Evolutionary conservation across 192 early-diverging fungal species (phyloP), one percentile per base, ranked within the genome.

Genomic region (Linnemannia zychae): DNA sequence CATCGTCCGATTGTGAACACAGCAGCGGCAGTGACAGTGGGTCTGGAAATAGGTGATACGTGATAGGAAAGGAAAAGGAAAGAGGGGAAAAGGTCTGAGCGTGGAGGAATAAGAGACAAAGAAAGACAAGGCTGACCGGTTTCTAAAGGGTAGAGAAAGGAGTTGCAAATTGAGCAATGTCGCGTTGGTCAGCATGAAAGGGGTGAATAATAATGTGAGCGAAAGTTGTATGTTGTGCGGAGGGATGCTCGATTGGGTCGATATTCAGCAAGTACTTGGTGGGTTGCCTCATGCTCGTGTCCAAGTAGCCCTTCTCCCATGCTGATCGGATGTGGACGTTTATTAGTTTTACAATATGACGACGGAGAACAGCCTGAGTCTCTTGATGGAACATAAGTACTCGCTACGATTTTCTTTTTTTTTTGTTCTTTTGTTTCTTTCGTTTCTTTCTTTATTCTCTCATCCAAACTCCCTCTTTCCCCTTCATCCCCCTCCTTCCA

Each of bases 21-120:
- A 69, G 67, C 36, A 44, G 28, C 65, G 0, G 3, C n/a, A 31
- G 65, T 34, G 65, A n/a, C 68, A 22, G 9, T 24, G 13, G 24
- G 40, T 20, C 44, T 71, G 7, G 46, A 71, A 71, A 17, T 71
- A 49, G 70, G 46, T 63, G 57, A 63, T n/a, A n/a, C n/a, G n/a
- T n/a, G n/a, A 28, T 15, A 24, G 16, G 1, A 15, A 49, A 24
- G 57, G 12, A 63, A 24, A 7, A 12, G 28, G 57, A 37, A 38
- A 71, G 11, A 40, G 24, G 24, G 67, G 11, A 36, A 66, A 36
- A 37, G 70, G 70, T 71, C 70, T 71, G 70, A 71, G 70, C 70
- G 70, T 38, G 70, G 67, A 69, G 36, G 67, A 69, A 22, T 1
- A 12, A 49, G 46, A 33, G 40, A 28, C 7, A 40, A 69, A 12